Evolutionary conservation across 345 rosid species (phyloP).

Genomic region (Salix arbutifolia): DNA sequence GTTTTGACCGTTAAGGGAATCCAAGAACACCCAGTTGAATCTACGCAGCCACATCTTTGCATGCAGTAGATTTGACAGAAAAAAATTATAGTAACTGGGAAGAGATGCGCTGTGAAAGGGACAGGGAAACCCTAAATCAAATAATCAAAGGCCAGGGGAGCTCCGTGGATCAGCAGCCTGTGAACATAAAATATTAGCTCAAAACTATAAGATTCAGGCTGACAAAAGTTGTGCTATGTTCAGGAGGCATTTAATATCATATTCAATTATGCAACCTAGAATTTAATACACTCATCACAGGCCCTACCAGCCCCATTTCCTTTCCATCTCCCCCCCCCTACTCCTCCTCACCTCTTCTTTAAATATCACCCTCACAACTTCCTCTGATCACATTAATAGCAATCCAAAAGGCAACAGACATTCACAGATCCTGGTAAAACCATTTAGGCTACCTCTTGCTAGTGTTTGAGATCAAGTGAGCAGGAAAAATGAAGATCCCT

Average conservation of each 20-base stretch:
- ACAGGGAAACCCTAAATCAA: neutral
- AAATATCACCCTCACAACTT: conserved; percentile 28
- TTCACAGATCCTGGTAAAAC: neutral
- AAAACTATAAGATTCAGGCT: neutral
- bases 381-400: conserved; percentile 26
- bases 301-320: conserved; percentile 6
- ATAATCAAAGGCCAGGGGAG: neutral
- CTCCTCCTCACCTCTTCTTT: conserved; percentile 18
- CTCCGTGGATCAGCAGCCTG: neutral
- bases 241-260: conserved; percentile 9
- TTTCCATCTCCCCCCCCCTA: neutral
- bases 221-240: neutral
- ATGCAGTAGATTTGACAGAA: neutral
- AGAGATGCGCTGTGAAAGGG: neutral
- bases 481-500: conserved; percentile 44
- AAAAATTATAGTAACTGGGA: neutral
- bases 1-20: no score
- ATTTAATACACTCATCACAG: conserved; percentile 35
- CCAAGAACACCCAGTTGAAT: no score
- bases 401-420: neutral
- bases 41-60: no score
- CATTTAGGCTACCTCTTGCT: neutral
- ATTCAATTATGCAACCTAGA: conserved; percentile 21
- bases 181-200: neutral
- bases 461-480: neutral